Conservation (phyloP, 495 filamentous ascomycete genomes). For the Aspergillus asperescens region DNA sequence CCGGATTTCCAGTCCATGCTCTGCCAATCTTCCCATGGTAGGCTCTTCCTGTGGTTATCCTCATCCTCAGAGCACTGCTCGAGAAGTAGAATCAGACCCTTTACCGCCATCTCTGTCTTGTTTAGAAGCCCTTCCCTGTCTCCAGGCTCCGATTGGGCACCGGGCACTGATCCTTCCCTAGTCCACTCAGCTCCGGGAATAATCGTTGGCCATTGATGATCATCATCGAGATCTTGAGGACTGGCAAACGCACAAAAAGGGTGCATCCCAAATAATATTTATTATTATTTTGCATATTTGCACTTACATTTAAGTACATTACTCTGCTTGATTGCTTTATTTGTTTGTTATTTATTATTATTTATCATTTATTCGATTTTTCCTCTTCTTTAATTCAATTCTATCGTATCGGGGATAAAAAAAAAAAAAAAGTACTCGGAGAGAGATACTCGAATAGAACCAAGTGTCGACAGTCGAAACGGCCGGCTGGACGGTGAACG, state of each 20-base stretch:
- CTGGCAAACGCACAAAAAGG: slow-evolving; percentile 6
- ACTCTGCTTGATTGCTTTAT: too few species aligned
- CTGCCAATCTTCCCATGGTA: background rate
- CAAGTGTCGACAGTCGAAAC: too few species aligned
- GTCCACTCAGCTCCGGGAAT: slow-evolving; percentile 12
- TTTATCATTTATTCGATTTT: too few species aligned
- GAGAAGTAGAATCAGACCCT: background rate
- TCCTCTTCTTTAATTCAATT: too few species aligned
- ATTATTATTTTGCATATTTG: too few species aligned
- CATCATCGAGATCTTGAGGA: slow-evolving; percentile 10
- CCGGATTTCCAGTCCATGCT: background rate
- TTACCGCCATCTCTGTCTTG: slow-evolving; percentile 9
- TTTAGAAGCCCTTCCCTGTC: slow-evolving; percentile 11
- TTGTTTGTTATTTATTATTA: too few species aligned
- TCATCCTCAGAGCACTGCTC: too few species aligned
- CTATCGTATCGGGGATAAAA: too few species aligned
- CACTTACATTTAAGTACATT: too few species aligned
- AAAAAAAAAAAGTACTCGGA: too few species aligned
- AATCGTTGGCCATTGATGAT: slow-evolving; percentile 1
- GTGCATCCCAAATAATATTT: background rate
- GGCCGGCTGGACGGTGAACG: too few species aligned
- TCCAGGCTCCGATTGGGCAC: slow-evolving; percentile 16
- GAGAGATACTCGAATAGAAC: too few species aligned
- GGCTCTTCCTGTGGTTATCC: background rate
- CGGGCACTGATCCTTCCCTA: slow-evolving; percentile 15